Evolutionary conservation across 2,329 filamentous ascomycete species (phyloP).

Genomic region (Akanthomyces lecanii): DNA sequence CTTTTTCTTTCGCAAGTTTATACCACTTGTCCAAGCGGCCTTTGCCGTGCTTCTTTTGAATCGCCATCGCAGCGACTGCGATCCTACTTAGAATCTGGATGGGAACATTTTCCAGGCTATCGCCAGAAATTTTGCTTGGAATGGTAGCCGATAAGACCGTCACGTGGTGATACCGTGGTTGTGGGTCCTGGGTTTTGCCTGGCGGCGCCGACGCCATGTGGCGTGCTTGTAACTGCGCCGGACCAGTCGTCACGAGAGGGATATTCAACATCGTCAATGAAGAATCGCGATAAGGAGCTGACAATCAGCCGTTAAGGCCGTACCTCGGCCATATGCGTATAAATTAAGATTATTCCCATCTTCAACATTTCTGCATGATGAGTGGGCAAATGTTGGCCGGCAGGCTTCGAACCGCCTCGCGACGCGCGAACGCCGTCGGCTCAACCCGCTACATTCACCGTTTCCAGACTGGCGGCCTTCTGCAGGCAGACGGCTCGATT

Average conservation of each 20-base stretch:
- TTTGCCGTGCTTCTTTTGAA: slow-evolving; percentile 98
- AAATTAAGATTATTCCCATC: neutral
- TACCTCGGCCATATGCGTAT: neutral
- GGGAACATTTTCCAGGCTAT: slow-evolving; percentile 11
- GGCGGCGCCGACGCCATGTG: slow-evolving; percentile 2
- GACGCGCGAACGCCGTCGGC: slow-evolving; percentile 50
- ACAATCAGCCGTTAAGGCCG: slow-evolving; percentile 10
- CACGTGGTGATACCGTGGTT: slow-evolving; percentile 32
- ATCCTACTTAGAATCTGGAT: neutral
- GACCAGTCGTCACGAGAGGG: neutral
- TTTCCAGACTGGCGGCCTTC: slow-evolving; percentile 63
- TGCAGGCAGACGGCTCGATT: slow-evolving; percentile 60
- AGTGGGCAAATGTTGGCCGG: slow-evolving; percentile 54
- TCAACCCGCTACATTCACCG: slow-evolving; percentile 62
- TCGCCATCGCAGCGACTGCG: slow-evolving; percentile 57
- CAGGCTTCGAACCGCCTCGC: slow-evolving; percentile 63
- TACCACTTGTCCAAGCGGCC: slow-evolving; percentile 99
- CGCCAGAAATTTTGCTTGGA: slow-evolving; percentile 33
- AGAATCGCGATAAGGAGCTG: neutral
- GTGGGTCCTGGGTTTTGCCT: neutral
- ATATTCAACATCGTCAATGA: slow-evolving; percentile 8
- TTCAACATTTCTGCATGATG: slow-evolving; percentile 25
- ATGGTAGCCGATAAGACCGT: slow-evolving; percentile 26
- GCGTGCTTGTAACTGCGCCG: neutral
- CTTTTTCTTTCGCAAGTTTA: slow-evolving; percentile 96